Base-by-base conservation (phyloP, 2,329 filamentous ascomycete species). In the Botryotinia calthae region DNA sequence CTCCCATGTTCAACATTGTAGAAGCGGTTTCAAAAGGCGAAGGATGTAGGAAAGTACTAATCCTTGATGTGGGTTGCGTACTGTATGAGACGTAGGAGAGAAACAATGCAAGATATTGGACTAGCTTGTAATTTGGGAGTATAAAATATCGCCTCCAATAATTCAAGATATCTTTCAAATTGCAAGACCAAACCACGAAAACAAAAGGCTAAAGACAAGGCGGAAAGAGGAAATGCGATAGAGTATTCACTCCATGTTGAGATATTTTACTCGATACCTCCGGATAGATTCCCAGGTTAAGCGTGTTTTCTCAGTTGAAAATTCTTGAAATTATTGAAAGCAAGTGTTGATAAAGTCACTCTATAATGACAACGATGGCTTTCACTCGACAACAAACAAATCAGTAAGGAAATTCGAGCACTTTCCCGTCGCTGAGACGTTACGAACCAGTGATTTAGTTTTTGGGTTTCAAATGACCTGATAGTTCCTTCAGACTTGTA, bases 251-350 rank as follows among this genome's bases (percentile, higher is more conserved):
- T 34, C 0, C 5, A 54, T 28, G n/a, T 18, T 3, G 6, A 54
- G 51, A 28, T 54, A 3, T 54, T 8, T 54, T 28, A 18, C 51
- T 28, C 14, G 12, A 54, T 28, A 54, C 1, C 5, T 54, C 51
- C 8, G 4, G 1, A 16, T n/a, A 28, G n/a, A 14, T 16, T 9
- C 48, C 5, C 2, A 54, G 51, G 14, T 28, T 12, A 54, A n/a
- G 1, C 0, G 5, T n/a, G 0, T 8, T 16, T 5, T 16, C 3
- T 3, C 8, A 28, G 2, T 28, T 7, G 7, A 1, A 14, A n/a
- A 2, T 1, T 3, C 0, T 2, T 16, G 48, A 16, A 16, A 1
- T 9, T 3, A 0, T 7, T n/a, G 0, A n/a, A n/a, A 54, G 7
- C 4, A 2, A 54, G 22, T 25, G 48, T 16, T n/a, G 5, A 28